Conservation (phyloP, 805 yeast genomes). For the Starmerella cellae region DNA sequence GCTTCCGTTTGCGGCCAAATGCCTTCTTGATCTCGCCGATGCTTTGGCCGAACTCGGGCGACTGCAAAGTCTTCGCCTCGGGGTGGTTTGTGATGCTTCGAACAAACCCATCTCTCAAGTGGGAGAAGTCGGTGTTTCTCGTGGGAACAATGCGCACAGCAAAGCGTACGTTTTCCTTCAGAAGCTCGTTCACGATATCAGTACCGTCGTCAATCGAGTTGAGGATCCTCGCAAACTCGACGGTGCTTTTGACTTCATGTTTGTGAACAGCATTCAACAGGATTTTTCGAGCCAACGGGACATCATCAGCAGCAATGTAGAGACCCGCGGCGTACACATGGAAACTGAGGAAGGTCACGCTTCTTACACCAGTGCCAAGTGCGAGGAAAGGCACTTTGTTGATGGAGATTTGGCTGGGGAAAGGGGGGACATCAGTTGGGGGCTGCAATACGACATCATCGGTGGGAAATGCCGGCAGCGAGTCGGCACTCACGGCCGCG, state of each 20-base stretch:
- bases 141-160: conserved; percentile 71
- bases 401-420: conserved; percentile 23
- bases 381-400: conserved; percentile 35
- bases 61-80: conserved; percentile 37
- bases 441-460: conserved; percentile 22
- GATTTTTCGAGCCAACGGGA: conserved; percentile 17
- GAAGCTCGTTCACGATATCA: conserved; percentile 41
- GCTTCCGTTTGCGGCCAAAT: conserved; percentile 54
- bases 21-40: conserved; percentile 50
- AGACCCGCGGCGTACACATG: conserved; percentile 82
- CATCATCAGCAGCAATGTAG: conserved; percentile 55
- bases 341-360: conserved; percentile 69
- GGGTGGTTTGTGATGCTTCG: conserved; percentile 64
- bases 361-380: conserved; percentile 68
- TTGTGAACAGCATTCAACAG: conserved; percentile 4
- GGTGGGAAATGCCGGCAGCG: neutral
- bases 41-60: conserved; percentile 43
- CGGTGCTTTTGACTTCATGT: neutral
- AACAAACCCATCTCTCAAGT: conserved; percentile 76
- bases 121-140: conserved; percentile 82
- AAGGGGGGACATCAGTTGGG: conserved; percentile 27
- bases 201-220: conserved; percentile 34
- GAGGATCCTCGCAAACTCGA: neutral
- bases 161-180: conserved; percentile 48
- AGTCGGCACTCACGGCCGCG: neutral